phyloP scores from a whole-genome alignment of 805 yeast species.

The Zygosaccharomyces gambellarensis region DNA sequence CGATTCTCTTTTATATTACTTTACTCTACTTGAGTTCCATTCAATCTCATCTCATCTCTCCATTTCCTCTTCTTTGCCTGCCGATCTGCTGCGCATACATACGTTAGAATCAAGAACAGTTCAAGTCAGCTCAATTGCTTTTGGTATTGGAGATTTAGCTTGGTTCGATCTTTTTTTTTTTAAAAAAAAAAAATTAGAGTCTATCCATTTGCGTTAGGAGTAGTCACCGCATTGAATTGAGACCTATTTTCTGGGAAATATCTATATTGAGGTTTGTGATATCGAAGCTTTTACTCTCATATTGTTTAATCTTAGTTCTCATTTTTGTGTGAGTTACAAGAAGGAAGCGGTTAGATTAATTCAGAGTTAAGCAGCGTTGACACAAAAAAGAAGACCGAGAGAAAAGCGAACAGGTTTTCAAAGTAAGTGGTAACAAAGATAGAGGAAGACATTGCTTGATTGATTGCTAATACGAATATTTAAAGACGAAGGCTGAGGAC shows the following conservation, averaged over 20 bases:
- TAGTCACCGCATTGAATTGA: neutral
- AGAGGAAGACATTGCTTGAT: neutral
- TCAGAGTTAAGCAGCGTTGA: neutral
- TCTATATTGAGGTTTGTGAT: neutral
- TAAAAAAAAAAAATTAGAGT: neutral
- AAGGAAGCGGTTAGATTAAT: neutral
- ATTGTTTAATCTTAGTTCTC: neutral
- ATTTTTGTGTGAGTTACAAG: neutral
- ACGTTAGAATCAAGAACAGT: neutral
- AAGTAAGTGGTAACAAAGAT: neutral
- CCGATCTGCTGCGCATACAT: no score
- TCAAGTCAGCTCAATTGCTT: neutral
- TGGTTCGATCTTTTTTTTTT: neutral
- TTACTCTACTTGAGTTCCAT: neutral
- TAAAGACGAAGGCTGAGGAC: neutral
- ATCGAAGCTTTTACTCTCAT: neutral
- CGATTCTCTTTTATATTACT: neutral
- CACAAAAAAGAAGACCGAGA: neutral
- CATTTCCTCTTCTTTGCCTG: neutral
- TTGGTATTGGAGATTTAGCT: neutral
- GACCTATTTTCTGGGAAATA: neutral
- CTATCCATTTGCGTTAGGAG: neutral
- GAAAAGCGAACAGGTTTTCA: neutral
- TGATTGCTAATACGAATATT: neutral
- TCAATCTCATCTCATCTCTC: neutral